A percentile compares a stretch with the other conserved stretches of the same genome.
Evolutionary conservation across 495 filamentous ascomycete genomes (phyloP).

Genomic region (Talaromyces adpressus): DNA sequence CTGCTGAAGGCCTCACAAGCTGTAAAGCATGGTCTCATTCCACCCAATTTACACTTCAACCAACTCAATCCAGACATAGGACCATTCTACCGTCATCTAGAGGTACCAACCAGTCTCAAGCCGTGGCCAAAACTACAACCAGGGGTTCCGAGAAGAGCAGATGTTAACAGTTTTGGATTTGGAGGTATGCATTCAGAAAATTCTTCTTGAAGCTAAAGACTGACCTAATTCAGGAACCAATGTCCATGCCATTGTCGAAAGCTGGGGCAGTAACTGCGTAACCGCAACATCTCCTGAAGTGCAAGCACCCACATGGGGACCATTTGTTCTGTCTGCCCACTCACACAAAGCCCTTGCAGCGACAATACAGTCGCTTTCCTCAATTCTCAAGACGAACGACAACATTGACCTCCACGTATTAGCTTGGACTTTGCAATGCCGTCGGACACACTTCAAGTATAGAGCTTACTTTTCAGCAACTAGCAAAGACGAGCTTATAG

Average conservation of each 20-base stretch:
- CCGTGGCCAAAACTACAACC: constrained; percentile 16
- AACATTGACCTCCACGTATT: constrained; percentile 9
- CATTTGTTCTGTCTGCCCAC: constrained; percentile 19
- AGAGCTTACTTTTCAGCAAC: not conserved
- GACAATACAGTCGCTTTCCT: not conserved
- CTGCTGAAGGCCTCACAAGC: constrained; percentile 27
- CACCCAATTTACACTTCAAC: constrained; percentile 53
- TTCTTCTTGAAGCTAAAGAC: too few relatives aligned
- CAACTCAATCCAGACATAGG: constrained; percentile 37
- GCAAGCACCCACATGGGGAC: constrained; percentile 1
- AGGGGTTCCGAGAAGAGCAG: constrained; percentile 11
- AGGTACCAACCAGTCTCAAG: constrained; percentile 1
- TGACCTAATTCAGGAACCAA: constrained; percentile 23
- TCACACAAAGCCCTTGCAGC: not conserved
- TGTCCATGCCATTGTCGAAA: constrained; percentile 32
- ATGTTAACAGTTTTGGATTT: constrained; percentile 25
- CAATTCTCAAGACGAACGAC: not conserved
- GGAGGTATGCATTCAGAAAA: not conserved
- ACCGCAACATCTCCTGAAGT: not conserved
- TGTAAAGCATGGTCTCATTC: constrained; percentile 43
- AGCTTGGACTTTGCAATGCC: constrained; percentile 9
- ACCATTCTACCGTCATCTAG: constrained; percentile 9
- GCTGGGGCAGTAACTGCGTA: constrained; percentile 4
- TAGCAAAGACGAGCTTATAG: constrained; percentile 8
- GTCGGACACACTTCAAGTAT: constrained; percentile 4